phyloP scores from a whole-genome alignment of 2,329 filamentous ascomycete species.

The Claviceps humidiphila region DNA sequence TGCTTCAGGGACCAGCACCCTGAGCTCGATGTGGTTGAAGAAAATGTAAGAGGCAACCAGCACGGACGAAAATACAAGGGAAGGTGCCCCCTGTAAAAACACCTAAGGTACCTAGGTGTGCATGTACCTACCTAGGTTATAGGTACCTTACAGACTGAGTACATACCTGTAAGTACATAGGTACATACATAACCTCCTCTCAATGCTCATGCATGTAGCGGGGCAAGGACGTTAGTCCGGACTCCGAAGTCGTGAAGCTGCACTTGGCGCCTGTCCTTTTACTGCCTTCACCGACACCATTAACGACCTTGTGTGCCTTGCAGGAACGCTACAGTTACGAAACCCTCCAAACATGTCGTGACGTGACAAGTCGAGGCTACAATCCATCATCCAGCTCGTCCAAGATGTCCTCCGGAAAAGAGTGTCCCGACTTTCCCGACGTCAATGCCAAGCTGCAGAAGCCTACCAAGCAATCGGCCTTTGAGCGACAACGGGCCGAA shows the following conservation, averaged over 20 bases:
- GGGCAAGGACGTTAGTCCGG: too few relatives aligned
- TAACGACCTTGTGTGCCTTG: neutral
- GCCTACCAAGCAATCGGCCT: conserved; percentile 70
- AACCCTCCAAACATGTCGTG: conserved; percentile 5
- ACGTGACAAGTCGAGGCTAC: neutral
- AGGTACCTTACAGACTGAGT: too few relatives aligned
- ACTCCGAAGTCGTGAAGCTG: neutral
- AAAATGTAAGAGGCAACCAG: too few relatives aligned
- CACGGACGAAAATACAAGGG: too few relatives aligned
- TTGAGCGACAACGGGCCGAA: conserved; percentile 79
- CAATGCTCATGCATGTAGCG: too few relatives aligned
- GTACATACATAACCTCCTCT: too few relatives aligned
- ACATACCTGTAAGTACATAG: too few relatives aligned
- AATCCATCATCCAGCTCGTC: neutral
- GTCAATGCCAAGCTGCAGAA: conserved; percentile 66
- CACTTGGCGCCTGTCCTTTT: neutral
- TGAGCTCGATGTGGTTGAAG: too few relatives aligned
- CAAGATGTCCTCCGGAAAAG: conserved; percentile 34
- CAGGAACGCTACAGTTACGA: neutral
- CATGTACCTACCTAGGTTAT: too few relatives aligned
- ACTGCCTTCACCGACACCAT: neutral
- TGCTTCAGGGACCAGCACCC: too few relatives aligned
- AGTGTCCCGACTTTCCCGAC: conserved; percentile 50
- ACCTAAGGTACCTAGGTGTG: too few relatives aligned
- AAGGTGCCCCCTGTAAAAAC: too few relatives aligned